Evolutionary conservation across 306 rosid genomes (phyloP), one percentile per base, ranked within the genome.

Genomic region (Lupinus albus): DNA sequence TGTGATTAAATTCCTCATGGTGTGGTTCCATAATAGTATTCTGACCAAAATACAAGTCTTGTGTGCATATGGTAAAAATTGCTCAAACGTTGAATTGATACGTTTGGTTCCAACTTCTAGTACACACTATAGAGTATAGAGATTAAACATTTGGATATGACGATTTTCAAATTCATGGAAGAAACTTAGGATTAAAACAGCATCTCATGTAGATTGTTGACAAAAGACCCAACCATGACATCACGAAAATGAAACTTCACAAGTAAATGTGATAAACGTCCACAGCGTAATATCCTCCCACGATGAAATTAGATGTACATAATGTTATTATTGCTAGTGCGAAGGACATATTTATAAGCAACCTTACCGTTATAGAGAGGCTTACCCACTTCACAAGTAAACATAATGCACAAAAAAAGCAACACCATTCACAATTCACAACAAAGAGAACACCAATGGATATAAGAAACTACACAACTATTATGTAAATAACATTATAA

Each of bases 231-330:
- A 61, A 61, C 38, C 13, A 35, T n/a, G 18, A 63, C 0, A 56
- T 35, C 36, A 46, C 2, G 35, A 64, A 73, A 64, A 46, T 6
- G 32, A 57, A 48, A 45, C 9, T 44, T 18, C 0, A 39, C 4
- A 60, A 21, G 16, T 68, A 60, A 61, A 50, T 20, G 49, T 57
- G n/a, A n/a, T n/a, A n/a, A n/a, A n/a, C n/a, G n/a, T n/a, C n/a
- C n/a, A n/a, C n/a, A n/a, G n/a, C n/a, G n/a, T n/a, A n/a, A n/a
- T n/a, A n/a, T n/a, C n/a, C n/a, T n/a, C n/a, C n/a, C n/a, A n/a
- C n/a, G n/a, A n/a, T n/a, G n/a, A n/a, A n/a, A n/a, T n/a, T n/a
- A n/a, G n/a, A n/a, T n/a, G n/a, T n/a, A n/a, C n/a, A n/a, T n/a
- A n/a, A n/a, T n/a, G n/a, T n/a, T n/a, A n/a, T n/a, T n/a, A n/a